A percentile compares a stretch with the other conserved stretches of the same genome.
These are phyloP conservation scores for Stephanodiscus triporus DNA, from an alignment of 108 stramenopile genomes.

Conservation along the genomic window DNA sequence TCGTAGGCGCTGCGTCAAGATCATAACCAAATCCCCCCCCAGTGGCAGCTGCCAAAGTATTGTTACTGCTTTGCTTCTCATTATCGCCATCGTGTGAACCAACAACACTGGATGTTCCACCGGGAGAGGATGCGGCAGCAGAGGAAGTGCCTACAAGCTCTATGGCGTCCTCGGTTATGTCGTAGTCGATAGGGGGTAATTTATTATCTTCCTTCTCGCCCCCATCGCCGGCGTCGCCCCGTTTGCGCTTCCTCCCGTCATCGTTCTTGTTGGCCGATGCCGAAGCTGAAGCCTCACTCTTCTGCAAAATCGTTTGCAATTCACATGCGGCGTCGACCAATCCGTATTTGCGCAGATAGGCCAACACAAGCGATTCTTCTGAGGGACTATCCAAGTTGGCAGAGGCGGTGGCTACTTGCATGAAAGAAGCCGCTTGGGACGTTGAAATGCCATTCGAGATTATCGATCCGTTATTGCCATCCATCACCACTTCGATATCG, in stretches of 20 bases:
- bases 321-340: conserved; percentile 64
- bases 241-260: conserved; percentile 26
- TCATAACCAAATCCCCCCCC: conserved; percentile 85
- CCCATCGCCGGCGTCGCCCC: background rate
- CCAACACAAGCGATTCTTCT: conserved; percentile 67
- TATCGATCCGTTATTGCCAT: too few relatives aligned
- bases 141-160: background rate
- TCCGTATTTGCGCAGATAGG: conserved; percentile 73
- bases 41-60: conserved; percentile 54
- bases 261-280: background rate
- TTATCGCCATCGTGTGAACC: background rate
- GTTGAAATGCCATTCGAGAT: background rate
- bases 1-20: conserved; percentile 72
- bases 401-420: background rate
- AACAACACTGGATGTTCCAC: background rate
- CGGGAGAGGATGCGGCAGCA: background rate
- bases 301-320: conserved; percentile 39
- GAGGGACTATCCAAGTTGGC: conserved; percentile 3
- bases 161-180: conserved; percentile 3
- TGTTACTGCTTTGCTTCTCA: background rate
- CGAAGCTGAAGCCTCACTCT: conserved; percentile 4
- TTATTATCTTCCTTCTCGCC: background rate
- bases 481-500: background rate
- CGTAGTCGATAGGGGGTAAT: conserved; percentile 31
- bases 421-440: background rate